These are phyloP conservation scores for Pistacia atlantica DNA, from an alignment of 345 rosid genomes.

Conservation along the genomic window DNA sequence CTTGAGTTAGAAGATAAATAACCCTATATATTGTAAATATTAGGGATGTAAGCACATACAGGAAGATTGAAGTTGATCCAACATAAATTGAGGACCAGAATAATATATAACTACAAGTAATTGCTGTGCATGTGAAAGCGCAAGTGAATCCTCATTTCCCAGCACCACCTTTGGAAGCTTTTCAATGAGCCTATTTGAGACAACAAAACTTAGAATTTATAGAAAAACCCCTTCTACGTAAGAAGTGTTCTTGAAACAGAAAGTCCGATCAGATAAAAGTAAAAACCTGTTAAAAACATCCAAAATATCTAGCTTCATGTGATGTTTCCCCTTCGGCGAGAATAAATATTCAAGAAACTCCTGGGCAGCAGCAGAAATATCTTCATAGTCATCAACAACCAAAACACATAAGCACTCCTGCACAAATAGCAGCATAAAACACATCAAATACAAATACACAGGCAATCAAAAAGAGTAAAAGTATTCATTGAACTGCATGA, in stretches of 20 bases:
- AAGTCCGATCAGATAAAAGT: conserved; percentile 21
- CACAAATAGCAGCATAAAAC: conserved; percentile 30
- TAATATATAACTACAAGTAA: conserved; percentile 76
- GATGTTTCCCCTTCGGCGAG: conserved; percentile 36
- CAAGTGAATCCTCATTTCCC: conserved; percentile 67
- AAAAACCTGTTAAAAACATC: conserved; percentile 72
- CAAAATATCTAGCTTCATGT: conserved; percentile 50
- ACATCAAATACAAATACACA: conserved; percentile 17
- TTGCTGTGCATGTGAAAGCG: conserved; percentile 72
- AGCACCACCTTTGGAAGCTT: conserved; percentile 87
- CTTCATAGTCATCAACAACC: conserved; percentile 78
- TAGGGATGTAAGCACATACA: conserved; percentile 48
- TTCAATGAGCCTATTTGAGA: conserved; percentile 62
- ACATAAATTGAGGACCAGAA: conserved; percentile 77
- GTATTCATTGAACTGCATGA: conserved; percentile 9
- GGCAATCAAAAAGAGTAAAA: neutral
- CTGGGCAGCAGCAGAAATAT: conserved; percentile 69
- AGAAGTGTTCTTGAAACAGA: conserved; percentile 4
- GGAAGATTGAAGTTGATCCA: conserved; percentile 81
- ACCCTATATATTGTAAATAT: neutral
- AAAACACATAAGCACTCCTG: conserved; percentile 87
- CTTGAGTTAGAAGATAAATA: neutral
- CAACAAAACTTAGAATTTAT: conserved; percentile 14
- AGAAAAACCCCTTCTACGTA: conserved; percentile 7
- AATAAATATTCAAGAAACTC: conserved; percentile 58